Percentiles rank a stretch among this genome's conserved stretches.
Evolutionary conservation across 441 rosid species (phyloP).

Genomic region (Erysimum cheiri): DNA sequence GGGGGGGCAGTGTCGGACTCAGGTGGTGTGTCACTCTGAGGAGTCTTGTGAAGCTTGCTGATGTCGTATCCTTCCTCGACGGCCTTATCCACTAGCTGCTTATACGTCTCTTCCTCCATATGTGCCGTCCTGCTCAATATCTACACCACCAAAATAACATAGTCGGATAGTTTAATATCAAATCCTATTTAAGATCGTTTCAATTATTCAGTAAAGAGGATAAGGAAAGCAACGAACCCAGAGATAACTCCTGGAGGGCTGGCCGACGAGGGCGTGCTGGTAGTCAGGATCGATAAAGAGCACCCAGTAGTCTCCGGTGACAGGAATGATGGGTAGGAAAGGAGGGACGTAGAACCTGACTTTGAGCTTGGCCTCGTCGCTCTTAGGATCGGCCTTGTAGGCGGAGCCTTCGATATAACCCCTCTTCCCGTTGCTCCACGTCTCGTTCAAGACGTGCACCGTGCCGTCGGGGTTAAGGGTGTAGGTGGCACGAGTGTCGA

Average conservation of each 20-base stretch:
- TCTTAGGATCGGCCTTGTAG: constrained; percentile 71
- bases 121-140: constrained; percentile 69
- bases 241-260: constrained; percentile 73
- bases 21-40: constrained; percentile 72
- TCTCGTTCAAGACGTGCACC: constrained; percentile 80
- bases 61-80: constrained; percentile 69
- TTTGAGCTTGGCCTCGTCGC: constrained; percentile 91
- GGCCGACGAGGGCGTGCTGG: constrained; percentile 70
- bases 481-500: constrained; percentile 82
- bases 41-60: constrained; percentile 75
- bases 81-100: constrained; percentile 64
- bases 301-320: constrained; percentile 87
- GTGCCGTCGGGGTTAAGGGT: constrained; percentile 75
- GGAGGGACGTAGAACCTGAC: constrained; percentile 93
- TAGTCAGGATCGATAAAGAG: constrained; percentile 67
- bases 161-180: not conserved
- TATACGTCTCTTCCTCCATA: constrained; percentile 69
- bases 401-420: constrained; percentile 70
- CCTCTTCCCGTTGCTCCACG: constrained; percentile 80
- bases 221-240: constrained; percentile 54
- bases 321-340: constrained; percentile 80
- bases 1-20: constrained; percentile 53
- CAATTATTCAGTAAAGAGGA: not conserved
- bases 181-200: not conserved
- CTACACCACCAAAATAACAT: constrained; percentile 43